A percentile compares a stretch with the other conserved stretches of the same genome.
Conservation (phyloP, 495 filamentous ascomycete species). For the Pyrenula aspistea region DNA sequence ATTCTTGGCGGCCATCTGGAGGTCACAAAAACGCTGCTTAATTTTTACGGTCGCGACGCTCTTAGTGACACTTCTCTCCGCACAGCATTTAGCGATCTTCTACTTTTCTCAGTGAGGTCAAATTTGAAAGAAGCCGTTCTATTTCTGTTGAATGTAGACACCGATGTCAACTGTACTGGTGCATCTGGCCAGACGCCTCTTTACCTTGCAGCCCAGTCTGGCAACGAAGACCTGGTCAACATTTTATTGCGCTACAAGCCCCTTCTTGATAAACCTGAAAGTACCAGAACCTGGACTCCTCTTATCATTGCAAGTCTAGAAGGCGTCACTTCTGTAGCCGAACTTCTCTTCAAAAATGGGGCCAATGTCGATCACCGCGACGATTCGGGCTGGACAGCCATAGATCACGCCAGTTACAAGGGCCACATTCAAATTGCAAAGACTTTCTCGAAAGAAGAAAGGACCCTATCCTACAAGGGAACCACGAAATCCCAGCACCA, state of each 20-base stretch:
- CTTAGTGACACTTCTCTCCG: too few species aligned
- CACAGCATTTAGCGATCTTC: background rate
- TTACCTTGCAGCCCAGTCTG: background rate
- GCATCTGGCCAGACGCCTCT: background rate
- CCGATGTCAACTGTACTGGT: background rate
- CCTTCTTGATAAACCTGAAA: background rate
- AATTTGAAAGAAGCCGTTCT: background rate
- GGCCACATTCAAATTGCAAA: slow-evolving; percentile 8
- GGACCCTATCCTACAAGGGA: too few species aligned
- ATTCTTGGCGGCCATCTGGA: too few species aligned
- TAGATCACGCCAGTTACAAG: slow-evolving; percentile 12
- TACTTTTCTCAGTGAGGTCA: background rate
- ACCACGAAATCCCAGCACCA: too few species aligned
- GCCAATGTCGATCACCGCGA: slow-evolving; percentile 27
- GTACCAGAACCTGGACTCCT: slow-evolving; percentile 54
- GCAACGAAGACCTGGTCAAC: background rate
- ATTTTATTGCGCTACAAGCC: background rate
- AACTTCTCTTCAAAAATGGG: slow-evolving; percentile 45
- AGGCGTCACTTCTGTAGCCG: slow-evolving; percentile 45
- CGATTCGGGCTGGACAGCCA: slow-evolving; percentile 12
- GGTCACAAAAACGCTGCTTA: too few species aligned
- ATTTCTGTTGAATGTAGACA: background rate
- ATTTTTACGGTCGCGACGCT: too few species aligned
- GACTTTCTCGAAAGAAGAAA: too few species aligned
- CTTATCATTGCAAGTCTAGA: slow-evolving; percentile 67